Conservation (phyloP, 2,329 filamentous ascomycete species). For the Hypoxylon sp. region DNA sequence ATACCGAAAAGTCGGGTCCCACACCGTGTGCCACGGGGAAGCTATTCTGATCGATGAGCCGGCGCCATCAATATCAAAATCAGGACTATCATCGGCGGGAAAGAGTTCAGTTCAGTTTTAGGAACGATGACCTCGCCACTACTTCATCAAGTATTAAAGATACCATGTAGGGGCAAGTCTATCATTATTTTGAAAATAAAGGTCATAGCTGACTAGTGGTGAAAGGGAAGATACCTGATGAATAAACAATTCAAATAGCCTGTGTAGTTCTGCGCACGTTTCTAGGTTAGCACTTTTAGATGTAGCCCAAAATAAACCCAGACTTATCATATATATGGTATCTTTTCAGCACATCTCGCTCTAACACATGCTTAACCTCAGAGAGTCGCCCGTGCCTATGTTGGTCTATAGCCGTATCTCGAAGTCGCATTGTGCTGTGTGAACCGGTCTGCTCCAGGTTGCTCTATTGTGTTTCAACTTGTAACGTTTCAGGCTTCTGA, state of each 20-base stretch:
- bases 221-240: background rate
- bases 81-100: background rate
- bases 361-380: background rate
- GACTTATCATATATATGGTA: background rate
- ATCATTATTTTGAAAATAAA: constrained; percentile 7
- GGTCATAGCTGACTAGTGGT: constrained; percentile 16
- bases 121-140: background rate
- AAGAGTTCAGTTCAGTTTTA: background rate
- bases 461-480: background rate
- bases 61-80: background rate
- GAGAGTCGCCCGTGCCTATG: background rate
- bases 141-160: background rate
- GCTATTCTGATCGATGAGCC: constrained; percentile 10
- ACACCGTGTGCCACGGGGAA: background rate
- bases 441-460: background rate
- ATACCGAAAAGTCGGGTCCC: background rate
- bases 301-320: background rate
- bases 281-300: background rate
- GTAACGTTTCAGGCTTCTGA: background rate
- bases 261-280: background rate
- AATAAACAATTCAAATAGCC: constrained; percentile 2
- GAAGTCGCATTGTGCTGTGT: background rate
- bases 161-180: constrained; percentile 26
- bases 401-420: background rate
- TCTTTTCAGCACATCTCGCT: background rate